A percentile compares a stretch with the other conserved stretches of the same genome.
Conservation (phyloP, 164 flowering plant species). For the Vitis riparia region DNA sequence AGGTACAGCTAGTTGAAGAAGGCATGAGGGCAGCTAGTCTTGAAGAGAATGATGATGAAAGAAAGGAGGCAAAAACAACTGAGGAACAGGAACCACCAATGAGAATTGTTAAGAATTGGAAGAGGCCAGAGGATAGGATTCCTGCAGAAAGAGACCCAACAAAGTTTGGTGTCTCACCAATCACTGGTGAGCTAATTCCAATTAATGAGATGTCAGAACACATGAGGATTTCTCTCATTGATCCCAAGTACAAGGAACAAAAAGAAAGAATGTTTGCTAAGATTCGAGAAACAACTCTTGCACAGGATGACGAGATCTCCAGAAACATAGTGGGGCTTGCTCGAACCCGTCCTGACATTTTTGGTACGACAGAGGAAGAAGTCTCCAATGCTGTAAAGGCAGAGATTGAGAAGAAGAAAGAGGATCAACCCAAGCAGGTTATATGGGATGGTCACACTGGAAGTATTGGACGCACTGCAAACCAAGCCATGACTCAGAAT, state of each 20-base stretch:
- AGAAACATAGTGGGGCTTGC: conserved; percentile 97
- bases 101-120: conserved; percentile 98
- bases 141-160: conserved; percentile 89
- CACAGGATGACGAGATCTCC: conserved; percentile 93
- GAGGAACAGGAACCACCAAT: conserved; percentile 86
- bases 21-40: conserved; percentile 87
- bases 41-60: conserved; percentile 61
- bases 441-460: conserved; percentile 99
- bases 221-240: conserved; percentile 97
- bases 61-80: conserved; percentile 38
- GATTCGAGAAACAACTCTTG: conserved; percentile 95
- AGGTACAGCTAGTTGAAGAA: conserved; percentile 89
- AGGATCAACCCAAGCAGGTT: conserved; percentile 96
- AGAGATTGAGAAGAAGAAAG: conserved; percentile 94
- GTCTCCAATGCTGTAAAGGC: conserved; percentile 99
- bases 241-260: conserved; percentile 98
- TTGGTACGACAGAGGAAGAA: conserved; percentile 99
- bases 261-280: conserved; percentile 98
- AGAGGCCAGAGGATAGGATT: conserved; percentile 95
- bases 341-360: conserved; percentile 94
- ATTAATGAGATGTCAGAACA: conserved; percentile 97
- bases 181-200: conserved; percentile 89
- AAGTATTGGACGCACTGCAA: conserved; percentile 97
- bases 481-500: conserved; percentile 89
- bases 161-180: conserved; percentile 88